Conservation (phyloP, 768 basidiomycete genomes). For the Polyporus arcularius region DNA sequence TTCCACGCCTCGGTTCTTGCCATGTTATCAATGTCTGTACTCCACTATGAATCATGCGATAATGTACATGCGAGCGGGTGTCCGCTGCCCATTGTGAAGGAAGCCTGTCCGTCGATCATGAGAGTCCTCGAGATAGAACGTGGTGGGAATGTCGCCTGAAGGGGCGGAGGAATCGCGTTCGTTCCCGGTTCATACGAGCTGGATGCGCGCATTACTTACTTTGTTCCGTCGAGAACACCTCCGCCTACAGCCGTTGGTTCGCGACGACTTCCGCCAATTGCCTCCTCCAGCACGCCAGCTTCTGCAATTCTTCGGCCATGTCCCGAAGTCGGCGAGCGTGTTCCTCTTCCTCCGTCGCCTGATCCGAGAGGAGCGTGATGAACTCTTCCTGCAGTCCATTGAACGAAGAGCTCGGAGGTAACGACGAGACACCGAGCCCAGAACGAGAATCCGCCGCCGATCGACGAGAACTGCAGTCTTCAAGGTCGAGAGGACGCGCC, state of each 20-base stretch:
- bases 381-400: slow-evolving; percentile 13
- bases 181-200: neutral
- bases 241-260: neutral
- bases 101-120: neutral
- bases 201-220: neutral
- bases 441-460: neutral
- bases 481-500: neutral
- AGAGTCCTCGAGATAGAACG: neutral
- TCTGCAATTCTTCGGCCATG: slow-evolving; percentile 11
- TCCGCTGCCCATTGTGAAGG: neutral
- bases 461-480: neutral
- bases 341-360: slow-evolving; percentile 15
- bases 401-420: neutral
- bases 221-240: neutral
- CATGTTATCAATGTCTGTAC: neutral
- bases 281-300: slow-evolving; percentile 9
- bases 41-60: neutral
- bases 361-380: slow-evolving; percentile 6
- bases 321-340: slow-evolving; percentile 10
- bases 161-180: neutral
- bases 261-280: slow-evolving; percentile 6
- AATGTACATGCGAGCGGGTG: neutral
- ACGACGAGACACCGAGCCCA: neutral
- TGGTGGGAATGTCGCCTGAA: neutral
- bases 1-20: neutral